Base-by-base conservation (phyloP, 345 rosid species). In the Populus ilicifolia region DNA sequence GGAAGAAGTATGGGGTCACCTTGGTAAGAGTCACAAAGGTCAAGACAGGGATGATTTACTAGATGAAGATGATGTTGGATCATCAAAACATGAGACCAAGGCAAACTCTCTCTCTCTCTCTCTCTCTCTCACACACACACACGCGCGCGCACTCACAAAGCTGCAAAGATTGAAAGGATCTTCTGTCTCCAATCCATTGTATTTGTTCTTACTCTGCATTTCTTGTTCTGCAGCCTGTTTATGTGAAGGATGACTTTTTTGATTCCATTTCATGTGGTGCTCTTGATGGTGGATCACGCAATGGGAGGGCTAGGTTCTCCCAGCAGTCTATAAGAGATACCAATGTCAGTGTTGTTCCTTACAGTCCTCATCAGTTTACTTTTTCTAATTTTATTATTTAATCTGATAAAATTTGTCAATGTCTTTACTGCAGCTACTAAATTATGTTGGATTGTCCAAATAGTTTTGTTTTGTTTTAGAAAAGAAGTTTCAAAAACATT, bases 1-100 rank as follows among this genome's bases (percentile, higher is more conserved):
- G 80, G 86, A 79, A 44, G 84, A 81, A 75, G 83, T 87, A 39
- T 85, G 87, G 85, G 86, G 84, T 74, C 71, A 84, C 59, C 86
- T 84, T 35, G 83, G 87, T 33, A 84, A 80, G 72, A 68, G 50
- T 50, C 70, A 67, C 36, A 69, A 70, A 70, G 67, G 69, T 72
- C 77, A 65, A 67, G 77, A 77, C n/a, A 77, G 35, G 16, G 75
- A 77, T 59, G 78, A 3, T 50, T 71, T 39, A 27, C 44, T 30
- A 30, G 64, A 71, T 35, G 75, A 71, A 33, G 65, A 71, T 33
- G 44, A 71, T 54, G 44, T 6, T 29, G 73, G 67, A 71, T n/a
- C 38, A 35, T 64, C 16, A 10, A 72, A 79, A 39, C 35, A 46
- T 56, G 80, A 70, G 44, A 41, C 38, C 16, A 81, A 68, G 81